Conservation (phyloP, 2,329 filamentous ascomycete genomes). For the Knufia fluminis region DNA sequence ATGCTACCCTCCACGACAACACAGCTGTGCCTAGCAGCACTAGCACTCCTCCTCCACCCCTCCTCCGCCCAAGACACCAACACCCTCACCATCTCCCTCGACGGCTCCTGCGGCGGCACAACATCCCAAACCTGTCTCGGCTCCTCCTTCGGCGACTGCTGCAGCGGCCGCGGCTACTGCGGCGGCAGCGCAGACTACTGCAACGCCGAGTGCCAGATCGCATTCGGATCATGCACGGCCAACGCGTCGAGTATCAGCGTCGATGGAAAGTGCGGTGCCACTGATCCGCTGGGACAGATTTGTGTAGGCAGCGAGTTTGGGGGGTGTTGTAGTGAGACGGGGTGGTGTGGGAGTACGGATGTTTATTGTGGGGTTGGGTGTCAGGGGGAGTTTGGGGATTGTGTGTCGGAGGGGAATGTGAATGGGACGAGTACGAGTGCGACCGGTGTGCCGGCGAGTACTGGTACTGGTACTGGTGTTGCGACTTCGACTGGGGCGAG, state of each 20-base stretch:
- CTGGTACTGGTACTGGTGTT: not conserved
- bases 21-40: not conserved
- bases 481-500: not conserved
- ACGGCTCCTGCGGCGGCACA: slow-evolving; percentile 2
- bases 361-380: not conserved
- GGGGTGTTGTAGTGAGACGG: not conserved
- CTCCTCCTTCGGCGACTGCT: slow-evolving; percentile 6
- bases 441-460: not conserved
- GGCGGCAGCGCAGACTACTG: not conserved
- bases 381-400: not conserved
- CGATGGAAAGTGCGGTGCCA: slow-evolving; percentile 1
- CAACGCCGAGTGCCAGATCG: not conserved
- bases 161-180: not conserved
- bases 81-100: not conserved
- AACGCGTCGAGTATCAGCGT: not conserved
- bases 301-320: not conserved
- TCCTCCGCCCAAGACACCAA: not conserved
- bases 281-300: not conserved
- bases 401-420: too few relatives aligned
- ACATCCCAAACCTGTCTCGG: slow-evolving; percentile 1
- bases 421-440: not conserved
- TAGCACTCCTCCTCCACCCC: not conserved
- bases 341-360: not conserved
- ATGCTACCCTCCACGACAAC: not conserved
- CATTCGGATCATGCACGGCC: not conserved